phyloP scores from a whole-genome alignment of 2,329 filamentous ascomycete genomes.

The Paecilomyces niveus region DNA sequence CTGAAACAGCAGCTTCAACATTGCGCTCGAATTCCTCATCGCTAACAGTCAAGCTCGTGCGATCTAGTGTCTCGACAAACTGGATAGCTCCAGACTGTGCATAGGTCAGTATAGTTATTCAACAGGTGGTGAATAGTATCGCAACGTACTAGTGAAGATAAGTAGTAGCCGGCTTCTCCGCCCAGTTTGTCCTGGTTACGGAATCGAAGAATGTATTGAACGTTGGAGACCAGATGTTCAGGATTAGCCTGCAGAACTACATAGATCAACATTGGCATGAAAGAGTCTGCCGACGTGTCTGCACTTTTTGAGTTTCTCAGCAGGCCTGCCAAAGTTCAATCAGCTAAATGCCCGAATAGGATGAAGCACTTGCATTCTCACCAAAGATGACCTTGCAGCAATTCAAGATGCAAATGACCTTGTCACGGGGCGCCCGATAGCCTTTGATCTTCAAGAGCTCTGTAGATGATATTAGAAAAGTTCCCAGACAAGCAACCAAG shows the following conservation, averaged over 20 bases:
- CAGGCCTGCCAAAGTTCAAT: constrained; percentile 50
- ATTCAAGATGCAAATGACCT: constrained; percentile 96
- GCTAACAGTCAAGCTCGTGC: constrained; percentile 83
- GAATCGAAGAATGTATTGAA: constrained; percentile 96
- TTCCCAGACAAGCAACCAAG: neutral
- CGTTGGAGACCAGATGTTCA: constrained; percentile 91
- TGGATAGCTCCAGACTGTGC: constrained; percentile 66
- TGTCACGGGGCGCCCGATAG: constrained; percentile 93
- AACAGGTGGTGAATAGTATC: neutral
- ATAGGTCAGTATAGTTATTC: constrained; percentile 5
- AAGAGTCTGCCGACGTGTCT: constrained; percentile 92
- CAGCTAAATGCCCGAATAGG: neutral
- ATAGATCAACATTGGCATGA: constrained; percentile 90
- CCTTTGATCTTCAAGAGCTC: constrained; percentile 94
- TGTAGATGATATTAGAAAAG: constrained; percentile 31
- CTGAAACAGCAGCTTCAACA: constrained; percentile 92
- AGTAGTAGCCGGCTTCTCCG: constrained; percentile 96
- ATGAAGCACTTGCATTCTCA: constrained; percentile 30
- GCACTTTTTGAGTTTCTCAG: constrained; percentile 78
- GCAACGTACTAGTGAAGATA: constrained; percentile 71
- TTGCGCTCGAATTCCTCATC: constrained; percentile 94
- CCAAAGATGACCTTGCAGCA: constrained; percentile 99
- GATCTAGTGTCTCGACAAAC: constrained; percentile 93
- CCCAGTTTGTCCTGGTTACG: constrained; percentile 94
- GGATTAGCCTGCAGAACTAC: constrained; percentile 92